Conservation (phyloP, 2,329 filamentous ascomycete species). For the Aspergillus ibericus region DNA sequence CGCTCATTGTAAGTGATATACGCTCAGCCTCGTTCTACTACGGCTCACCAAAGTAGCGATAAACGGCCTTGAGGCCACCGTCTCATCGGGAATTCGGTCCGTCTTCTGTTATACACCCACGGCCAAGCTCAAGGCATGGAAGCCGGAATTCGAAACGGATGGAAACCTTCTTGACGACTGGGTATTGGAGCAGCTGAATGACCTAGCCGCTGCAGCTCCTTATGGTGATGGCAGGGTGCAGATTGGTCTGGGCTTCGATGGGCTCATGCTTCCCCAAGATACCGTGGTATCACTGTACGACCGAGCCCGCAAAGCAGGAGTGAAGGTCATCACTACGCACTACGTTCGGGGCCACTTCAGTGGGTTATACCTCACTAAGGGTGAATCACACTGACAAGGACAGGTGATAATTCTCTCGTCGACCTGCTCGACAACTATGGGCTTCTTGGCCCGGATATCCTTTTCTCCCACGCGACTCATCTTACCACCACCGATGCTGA, state of each 20-base stretch:
- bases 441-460: constrained; percentile 20
- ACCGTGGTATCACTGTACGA: constrained; percentile 23
- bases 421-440: constrained; percentile 17
- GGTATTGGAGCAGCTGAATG: constrained; percentile 23
- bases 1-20: constrained; percentile 21
- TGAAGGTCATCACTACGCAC: constrained; percentile 29
- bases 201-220: constrained; percentile 16
- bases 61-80: constrained; percentile 25
- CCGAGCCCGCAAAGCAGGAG: constrained; percentile 15
- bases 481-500: constrained; percentile 18
- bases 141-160: constrained; percentile 15
- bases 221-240: constrained; percentile 28
- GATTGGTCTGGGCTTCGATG: constrained; percentile 32
- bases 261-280: constrained; percentile 26
- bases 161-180: constrained; percentile 25
- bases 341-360: constrained; percentile 16
- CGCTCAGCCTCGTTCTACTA: background rate
- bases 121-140: constrained; percentile 23
- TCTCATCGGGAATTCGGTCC: constrained; percentile 30
- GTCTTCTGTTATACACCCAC: constrained; percentile 29
- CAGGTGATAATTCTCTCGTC: constrained; percentile 8
- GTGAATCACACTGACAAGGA: background rate
- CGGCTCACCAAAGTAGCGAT: constrained; percentile 8
- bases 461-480: constrained; percentile 27
- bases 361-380: background rate